Base-by-base conservation (phyloP, 495 filamentous ascomycete genomes). In the Neurospora sp. region DNA sequence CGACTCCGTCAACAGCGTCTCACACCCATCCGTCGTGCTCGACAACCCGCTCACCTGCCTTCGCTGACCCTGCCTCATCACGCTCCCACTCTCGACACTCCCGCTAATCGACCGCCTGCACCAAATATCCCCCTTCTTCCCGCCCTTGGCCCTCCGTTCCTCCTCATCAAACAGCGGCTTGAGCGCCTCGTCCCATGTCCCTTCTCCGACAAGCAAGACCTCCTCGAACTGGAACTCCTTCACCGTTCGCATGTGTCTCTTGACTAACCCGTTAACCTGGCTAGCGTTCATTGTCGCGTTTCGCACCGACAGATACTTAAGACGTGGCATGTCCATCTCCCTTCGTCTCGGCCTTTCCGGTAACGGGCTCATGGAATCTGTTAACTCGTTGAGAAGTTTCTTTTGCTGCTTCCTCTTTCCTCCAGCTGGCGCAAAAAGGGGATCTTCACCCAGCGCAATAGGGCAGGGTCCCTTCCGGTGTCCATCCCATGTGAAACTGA, bases 101-200 rank as follows among this genome's bases (percentile, higher is more conserved):
- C 73, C 76, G 4, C 42, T 72, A 8, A 80, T n/a, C 7, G 82
- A 85, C 42, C 82, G 77, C 14, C 84, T 76, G 14, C 80, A 84
- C 85, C 85, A 86, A n/a, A 75, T 75, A 37, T 81, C 81, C 37
- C 78, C 54, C 27, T 35, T 66, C 7, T 66, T 75, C 4, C 69
- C 71, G 70, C 78, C 73, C 2, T 76, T 69, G 16, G 74, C 73
- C 70, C 54, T 66, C 27, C 27, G 27, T 0, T 16, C 54, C 7
- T 35, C 54, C 31, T 69, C 78, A 20, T 81, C 79, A 69, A 87
- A 89, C 73, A 94, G 79, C 4, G 91, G 90, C 39, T 86, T 88
- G 4, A 94, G 84, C 2, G 92, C 92, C 69, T 92, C 90, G 72
- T 94, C 91, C 92, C 92, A 94, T 70, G 83, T 89, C 27, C 90